Evolutionary conservation across 345 rosid genomes (phyloP), one percentile per base, ranked within the genome.

Genomic region (Eucalyptus polyanthemos): DNA sequence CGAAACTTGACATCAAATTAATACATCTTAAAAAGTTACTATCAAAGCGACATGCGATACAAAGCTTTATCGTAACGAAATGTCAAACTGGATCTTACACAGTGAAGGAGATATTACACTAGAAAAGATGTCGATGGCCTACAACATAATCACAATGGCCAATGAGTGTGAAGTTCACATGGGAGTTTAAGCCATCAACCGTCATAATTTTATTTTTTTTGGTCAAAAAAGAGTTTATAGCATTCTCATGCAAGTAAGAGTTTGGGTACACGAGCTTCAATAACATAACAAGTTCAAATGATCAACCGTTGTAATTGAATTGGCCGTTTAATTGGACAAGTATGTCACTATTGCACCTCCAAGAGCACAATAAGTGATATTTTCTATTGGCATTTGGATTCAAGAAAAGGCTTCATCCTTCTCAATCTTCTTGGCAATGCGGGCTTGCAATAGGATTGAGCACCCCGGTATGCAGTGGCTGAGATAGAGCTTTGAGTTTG

Each of bases 171-270:
- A 69, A 31, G 80, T 69, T 69, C 12, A 21, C 11, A 14, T 0
- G 25, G 6, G 25, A 72, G 5, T 72, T 11, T 11, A 17, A 72
- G 44, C 45, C 44, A 72, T 72, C 44, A 5, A 72, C 81, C 1
- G 0, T 9, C 5, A 0, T 19, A 53, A 53, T 51, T 17, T 53
- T 19, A 7, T 7, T 7, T 53, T 53, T 53, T 53, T 17, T 1
- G 10, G 10, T 53, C 2, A 1, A 53, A 19, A 53, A 53, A 53
- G 5, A 53, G 24, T 53, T 53, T 8, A 53, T 53, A 8, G 58
- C 58, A 19, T 53, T 53, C 24, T 53, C 24, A 53, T 53, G 0
- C 24, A 19, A 53, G 24, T 53, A 3, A 53, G 56, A 53, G 58
- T 53, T 53, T 53, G 58, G 58, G 24, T 19, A 19, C 58, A 53